Conservation (phyloP, 176 grass and related monocot genomes). For the Puccinellia tenuiflora region DNA sequence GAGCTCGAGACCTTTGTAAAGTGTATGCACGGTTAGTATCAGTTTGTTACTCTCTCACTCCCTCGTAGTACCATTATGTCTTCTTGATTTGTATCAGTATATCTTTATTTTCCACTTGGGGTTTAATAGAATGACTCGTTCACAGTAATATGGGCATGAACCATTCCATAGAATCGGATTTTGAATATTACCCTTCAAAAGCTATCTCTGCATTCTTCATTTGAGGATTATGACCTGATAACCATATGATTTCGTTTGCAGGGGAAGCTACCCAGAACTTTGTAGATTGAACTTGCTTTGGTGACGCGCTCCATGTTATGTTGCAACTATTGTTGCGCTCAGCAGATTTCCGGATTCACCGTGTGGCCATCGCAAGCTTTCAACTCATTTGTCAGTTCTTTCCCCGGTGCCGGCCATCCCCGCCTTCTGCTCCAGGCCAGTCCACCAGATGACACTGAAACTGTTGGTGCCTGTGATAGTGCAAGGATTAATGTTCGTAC, state of each 20-base stretch:
- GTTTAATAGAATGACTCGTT: background rate
- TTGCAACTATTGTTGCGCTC: background rate
- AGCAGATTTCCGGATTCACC: background rate
- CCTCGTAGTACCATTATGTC: background rate
- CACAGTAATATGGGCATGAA: background rate
- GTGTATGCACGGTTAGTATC: conserved; percentile 75
- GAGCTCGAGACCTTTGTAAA: conserved; percentile 63
- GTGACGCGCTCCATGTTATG: background rate
- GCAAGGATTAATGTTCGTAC: background rate
- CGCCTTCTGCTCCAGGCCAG: background rate
- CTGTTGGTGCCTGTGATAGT: background rate
- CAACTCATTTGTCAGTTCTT: background rate
- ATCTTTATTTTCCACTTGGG: background rate
- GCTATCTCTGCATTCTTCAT: background rate
- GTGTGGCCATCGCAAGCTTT: background rate
- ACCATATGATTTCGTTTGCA: conserved; percentile 6
- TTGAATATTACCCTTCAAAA: background rate
- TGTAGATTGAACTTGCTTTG: conserved; percentile 10
- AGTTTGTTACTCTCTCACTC: background rate
- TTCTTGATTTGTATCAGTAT: background rate
- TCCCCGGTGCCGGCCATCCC: background rate
- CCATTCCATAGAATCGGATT: background rate
- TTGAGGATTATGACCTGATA: background rate
- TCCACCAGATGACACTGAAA: background rate
- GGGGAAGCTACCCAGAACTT: conserved; percentile 30